Base-by-base conservation (phyloP, 257 asterid species). In the Fraxinus excelsior region DNA sequence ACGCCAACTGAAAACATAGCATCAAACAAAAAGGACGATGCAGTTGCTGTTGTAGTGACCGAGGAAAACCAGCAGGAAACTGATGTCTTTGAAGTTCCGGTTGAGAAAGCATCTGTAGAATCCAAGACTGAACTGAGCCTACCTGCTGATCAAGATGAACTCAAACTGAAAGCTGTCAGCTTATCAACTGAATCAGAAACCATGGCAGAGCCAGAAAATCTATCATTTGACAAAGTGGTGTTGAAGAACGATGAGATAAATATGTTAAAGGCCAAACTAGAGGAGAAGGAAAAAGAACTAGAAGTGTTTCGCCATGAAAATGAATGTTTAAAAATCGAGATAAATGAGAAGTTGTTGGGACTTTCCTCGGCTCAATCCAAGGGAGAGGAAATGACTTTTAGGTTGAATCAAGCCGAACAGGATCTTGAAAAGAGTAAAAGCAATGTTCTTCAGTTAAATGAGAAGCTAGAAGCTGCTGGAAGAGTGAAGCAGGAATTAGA, bases 81-180 rank as follows among this genome's bases (percentile, higher is more conserved):
- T 0, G 98, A 91, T 65, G 96, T 93, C 76, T 93, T 88, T 29
- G 97, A 91, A 82, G 93, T 91, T 74, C 93, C 89, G 1, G 11
- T 87, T n/a, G 88, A 82, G 85, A 84, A 86, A 80, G 73, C 44
- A 62, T 49, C 84, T 0, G 68, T 83, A 73, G 91, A 84, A 53
- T 72, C 89, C 66, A 80, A 72, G 49, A 74, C 75, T 38, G 84
- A 79, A 46, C 34, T 29, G 3, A 58, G 53, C 37, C 64, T 76
- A 38, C 83, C 84, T 5, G 71, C 66, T 40, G 86, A 73, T 71
- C 88, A 85, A 69, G 84, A 84, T 25, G 88, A 85, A 74, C 75
- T 76, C 53, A 79, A 81, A 37, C 62, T 79, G 18, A 74, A 70
- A 69, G 26, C 86, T 16, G 74, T 26, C 19, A 44, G 62, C 76